Evolutionary conservation across 2,329 filamentous ascomycete species (phyloP), one percentile per base, ranked within the genome.

Genomic region (Aspergillus tamarii): DNA sequence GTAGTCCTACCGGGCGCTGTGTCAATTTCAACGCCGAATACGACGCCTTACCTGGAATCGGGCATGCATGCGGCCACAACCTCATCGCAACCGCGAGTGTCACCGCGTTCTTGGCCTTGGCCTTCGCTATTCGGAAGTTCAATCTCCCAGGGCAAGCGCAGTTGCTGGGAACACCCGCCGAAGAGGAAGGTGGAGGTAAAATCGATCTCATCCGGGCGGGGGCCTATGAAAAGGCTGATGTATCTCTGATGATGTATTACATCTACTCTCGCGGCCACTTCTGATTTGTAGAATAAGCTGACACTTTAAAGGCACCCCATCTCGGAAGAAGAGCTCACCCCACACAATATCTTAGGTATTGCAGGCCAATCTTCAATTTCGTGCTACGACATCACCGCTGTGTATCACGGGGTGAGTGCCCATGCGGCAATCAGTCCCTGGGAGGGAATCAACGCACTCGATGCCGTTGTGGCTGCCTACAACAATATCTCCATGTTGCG

Each of bases 391-490:
- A 32, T 74, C 12, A 66, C 59, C 19, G 73, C 78, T 19, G 74
- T 74, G 60, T 83, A 82, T 64, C 67, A 68, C 9, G 86, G 86
- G 1, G 79, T 80, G 39, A 81, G 82, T 56, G 83, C 85, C 0
- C 85, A 87, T 69, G 84, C 84, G 0, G 84, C 80, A 0, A 79
- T 80, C 7, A 80, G 73, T n/a, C 85, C 85, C 0, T 87, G 84
- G 84, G 75, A 83, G 10, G 85, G 85, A 0, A 78, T 83, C 65
- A 87, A 88, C 69, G 85, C 85, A 0, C 77, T 87, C 0, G 85
- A 88, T 65, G 85, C 84, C 0, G 73, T 84, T 7, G 76, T 87
- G 4, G 77, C 78, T 1, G 81, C 72, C 12, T 78, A 78, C 63
- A 71, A 70, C 59, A 71, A 67, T 43, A 70, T 87, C 8, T 82